Percentiles rank a stretch among this genome's conserved stretches.
Conservation (phyloP, 2,329 filamentous ascomycete species). For the Thyridium curvatum region DNA sequence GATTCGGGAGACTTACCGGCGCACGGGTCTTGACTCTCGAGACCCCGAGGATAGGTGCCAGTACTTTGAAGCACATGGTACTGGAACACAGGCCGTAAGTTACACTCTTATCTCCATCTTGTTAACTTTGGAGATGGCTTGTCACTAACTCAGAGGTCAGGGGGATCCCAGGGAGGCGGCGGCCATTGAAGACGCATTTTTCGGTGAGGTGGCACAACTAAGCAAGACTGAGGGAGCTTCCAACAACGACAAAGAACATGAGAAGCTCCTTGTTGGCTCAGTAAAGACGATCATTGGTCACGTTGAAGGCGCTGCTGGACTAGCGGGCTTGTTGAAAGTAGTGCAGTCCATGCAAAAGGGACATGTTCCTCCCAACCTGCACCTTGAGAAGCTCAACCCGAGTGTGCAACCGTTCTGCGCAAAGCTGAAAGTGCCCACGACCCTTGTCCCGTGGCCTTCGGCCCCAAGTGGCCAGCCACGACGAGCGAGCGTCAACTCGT, state of each 20-base stretch:
- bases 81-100: constrained; percentile 17
- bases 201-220: constrained; percentile 7
- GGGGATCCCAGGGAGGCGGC: constrained; percentile 36
- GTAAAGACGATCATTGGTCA: constrained; percentile 42
- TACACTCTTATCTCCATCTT: constrained; percentile 1
- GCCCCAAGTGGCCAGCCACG: constrained; percentile 26
- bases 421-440: constrained; percentile 25
- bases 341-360: constrained; percentile 31
- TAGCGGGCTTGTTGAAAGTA: constrained; percentile 41
- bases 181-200: constrained; percentile 36
- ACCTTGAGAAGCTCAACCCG: constrained; percentile 32
- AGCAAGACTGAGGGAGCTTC: too few relatives aligned
- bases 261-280: constrained; percentile 30
- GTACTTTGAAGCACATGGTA: constrained; percentile 42
- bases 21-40: constrained; percentile 30
- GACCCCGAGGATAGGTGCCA: constrained; percentile 29
- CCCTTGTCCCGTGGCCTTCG: constrained; percentile 23
- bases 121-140: constrained; percentile 1
- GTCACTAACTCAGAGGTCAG: constrained; percentile 11
- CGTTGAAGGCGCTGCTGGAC: constrained; percentile 40
- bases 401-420: constrained; percentile 27
- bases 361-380: constrained; percentile 34
- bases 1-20: constrained; percentile 36
- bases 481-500: constrained; percentile 37
- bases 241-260: background rate